phyloP scores from a whole-genome alignment of 805 yeast genomes.

The Zygosaccharomyces bailii region DNA sequence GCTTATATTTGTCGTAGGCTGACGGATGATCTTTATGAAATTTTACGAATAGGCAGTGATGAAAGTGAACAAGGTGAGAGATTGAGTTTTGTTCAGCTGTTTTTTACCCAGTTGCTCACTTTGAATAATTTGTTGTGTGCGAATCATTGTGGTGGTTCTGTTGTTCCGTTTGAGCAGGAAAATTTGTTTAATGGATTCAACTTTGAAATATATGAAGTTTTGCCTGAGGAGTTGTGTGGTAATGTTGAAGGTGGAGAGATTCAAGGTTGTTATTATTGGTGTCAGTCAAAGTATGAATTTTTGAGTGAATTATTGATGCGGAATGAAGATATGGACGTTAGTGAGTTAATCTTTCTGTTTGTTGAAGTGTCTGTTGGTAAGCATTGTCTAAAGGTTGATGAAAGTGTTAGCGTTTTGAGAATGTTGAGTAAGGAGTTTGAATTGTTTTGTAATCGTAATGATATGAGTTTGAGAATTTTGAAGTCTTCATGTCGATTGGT shows the following conservation, averaged over 20 bases:
- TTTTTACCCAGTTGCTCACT: conserved; percentile 16
- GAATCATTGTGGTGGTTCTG: conserved; percentile 8
- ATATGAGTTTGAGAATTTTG: conserved; percentile 12
- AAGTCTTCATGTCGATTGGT: conserved; percentile 16
- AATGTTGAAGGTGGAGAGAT: not conserved
- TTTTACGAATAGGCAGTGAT: not conserved
- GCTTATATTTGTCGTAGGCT: conserved; percentile 4
- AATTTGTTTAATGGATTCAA: conserved; percentile 15
- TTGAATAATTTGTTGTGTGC: conserved; percentile 14
- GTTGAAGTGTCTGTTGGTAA: conserved; percentile 12
- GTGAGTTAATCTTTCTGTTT: conserved; percentile 2
- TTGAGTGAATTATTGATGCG: not conserved
- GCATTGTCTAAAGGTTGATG: conserved; percentile 7
- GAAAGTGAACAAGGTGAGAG: conserved; percentile 4
- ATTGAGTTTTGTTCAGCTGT: conserved; percentile 13
- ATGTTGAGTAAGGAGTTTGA: conserved; percentile 10
- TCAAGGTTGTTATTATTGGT: conserved; percentile 8
- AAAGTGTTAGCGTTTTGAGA: not conserved
- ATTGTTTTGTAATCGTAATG: conserved; percentile 1
- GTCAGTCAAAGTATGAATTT: conserved; percentile 10
- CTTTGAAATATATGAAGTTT: not conserved
- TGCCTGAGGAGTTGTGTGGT: conserved; percentile 5
- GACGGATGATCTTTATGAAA: conserved; percentile 1
- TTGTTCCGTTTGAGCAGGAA: not conserved
- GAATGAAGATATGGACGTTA: not conserved